These are phyloP conservation scores for Cicer yamashitae DNA, from an alignment of 306 rosid genomes.

Conservation along the genomic window DNA sequence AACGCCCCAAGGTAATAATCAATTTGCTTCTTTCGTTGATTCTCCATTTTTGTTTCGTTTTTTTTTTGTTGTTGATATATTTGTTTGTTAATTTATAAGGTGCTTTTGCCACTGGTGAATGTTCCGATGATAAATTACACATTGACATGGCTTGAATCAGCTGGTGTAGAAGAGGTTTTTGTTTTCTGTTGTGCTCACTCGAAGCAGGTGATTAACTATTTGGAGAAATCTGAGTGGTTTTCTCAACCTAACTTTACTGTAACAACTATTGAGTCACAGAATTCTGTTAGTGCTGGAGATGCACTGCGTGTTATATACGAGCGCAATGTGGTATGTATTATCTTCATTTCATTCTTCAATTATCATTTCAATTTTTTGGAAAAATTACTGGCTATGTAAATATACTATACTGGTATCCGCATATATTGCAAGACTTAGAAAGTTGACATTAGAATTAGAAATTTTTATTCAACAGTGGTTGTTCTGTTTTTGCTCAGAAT, in stretches of 20 bases:
- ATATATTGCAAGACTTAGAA: background rate
- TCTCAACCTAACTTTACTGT: slow-evolving; percentile 78
- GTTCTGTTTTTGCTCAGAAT: slow-evolving; percentile 3
- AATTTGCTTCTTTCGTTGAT: background rate
- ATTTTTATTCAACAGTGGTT: background rate
- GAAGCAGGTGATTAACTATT: slow-evolving; percentile 79
- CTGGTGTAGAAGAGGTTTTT: slow-evolving; percentile 95
- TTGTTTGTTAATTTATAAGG: slow-evolving; percentile 52
- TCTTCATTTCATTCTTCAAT: slow-evolving; percentile 1
- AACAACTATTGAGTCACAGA: slow-evolving; percentile 80
- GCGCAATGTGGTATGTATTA: slow-evolving; percentile 83
- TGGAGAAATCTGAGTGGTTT: slow-evolving; percentile 84
- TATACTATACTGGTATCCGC: background rate
- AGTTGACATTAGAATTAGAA: background rate
- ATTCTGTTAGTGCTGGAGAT: slow-evolving; percentile 91
- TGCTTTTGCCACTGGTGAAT: slow-evolving; percentile 81
- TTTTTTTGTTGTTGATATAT: background rate
- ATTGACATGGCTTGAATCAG: slow-evolving; percentile 94
- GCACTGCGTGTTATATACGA: slow-evolving; percentile 89
- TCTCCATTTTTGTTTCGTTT: too few species aligned
- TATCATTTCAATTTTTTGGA: background rate
- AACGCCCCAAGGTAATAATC: slow-evolving; percentile 79
- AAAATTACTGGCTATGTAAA: background rate
- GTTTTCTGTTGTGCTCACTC: slow-evolving; percentile 95
- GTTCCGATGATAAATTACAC: slow-evolving; percentile 93